Percentiles rank a stretch among this genome's conserved stretches.
phyloP scores from a whole-genome alignment of 225 moss, liverwort and hornwort genomes.

The Neckera pumila region DNA sequence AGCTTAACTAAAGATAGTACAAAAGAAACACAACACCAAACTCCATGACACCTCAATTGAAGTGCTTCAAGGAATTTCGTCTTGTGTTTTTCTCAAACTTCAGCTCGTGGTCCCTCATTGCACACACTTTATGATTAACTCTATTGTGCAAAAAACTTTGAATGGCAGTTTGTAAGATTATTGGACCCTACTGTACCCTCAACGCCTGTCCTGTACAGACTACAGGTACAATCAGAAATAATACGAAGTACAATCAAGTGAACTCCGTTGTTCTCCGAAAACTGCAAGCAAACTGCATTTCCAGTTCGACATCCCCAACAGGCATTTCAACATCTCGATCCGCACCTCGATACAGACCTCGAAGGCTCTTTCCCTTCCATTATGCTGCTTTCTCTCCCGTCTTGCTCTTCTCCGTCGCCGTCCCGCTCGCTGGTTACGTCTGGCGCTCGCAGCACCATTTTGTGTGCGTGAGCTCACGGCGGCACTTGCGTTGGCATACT shows the following conservation, averaged over 20 bases:
- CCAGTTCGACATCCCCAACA: not conserved
- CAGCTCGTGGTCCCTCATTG: no score
- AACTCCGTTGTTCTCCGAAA: not conserved
- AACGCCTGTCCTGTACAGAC: not conserved
- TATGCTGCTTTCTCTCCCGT: not conserved
- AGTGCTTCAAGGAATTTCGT: no score
- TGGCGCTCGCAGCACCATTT: not conserved
- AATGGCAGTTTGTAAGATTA: not conserved
- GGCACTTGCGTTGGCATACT: not conserved
- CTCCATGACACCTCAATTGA: no score
- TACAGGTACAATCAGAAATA: not conserved
- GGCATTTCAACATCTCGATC: not conserved
- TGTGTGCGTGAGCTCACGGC: not conserved
- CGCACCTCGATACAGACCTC: not conserved
- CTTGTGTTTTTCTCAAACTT: no score
- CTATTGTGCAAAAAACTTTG: not conserved
- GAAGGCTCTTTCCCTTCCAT: not conserved
- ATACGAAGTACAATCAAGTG: not conserved
- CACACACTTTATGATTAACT: no score
- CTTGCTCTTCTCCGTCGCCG: not conserved
- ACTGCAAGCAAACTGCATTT: not conserved
- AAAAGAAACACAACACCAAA: no score
- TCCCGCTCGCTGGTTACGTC: not conserved
- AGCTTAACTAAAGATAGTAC: no score
- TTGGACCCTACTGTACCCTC: not conserved